Conservation (phyloP, 495 filamentous ascomycete genomes). For the Daldinia decipiens region DNA sequence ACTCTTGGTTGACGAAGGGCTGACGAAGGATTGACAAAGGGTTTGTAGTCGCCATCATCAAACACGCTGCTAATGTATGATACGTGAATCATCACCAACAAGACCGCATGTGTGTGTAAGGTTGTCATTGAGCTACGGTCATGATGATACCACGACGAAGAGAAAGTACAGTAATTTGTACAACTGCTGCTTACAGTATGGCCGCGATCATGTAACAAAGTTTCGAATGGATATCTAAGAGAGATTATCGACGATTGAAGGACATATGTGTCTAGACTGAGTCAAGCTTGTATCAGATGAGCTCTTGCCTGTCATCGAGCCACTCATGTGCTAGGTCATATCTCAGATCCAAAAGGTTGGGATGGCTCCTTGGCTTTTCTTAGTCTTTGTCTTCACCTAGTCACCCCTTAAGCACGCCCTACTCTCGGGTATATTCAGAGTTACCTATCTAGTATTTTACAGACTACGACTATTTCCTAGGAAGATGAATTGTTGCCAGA, state of each 20-base stretch:
- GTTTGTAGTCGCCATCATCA: neutral
- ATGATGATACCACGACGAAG: conserved; percentile 12
- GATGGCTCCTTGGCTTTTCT: neutral
- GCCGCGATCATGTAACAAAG: conserved; percentile 3
- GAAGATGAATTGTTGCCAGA: neutral
- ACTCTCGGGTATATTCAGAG: neutral
- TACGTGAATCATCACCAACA: conserved; percentile 7
- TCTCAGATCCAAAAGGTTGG: neutral
- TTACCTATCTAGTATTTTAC: neutral
- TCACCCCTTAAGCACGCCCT: neutral
- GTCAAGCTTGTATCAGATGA: neutral
- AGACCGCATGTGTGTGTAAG: neutral
- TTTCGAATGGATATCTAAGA: neutral
- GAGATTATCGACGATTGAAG: neutral
- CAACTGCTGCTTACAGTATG: conserved; percentile 2
- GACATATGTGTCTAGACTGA: neutral
- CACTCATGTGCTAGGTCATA: neutral
- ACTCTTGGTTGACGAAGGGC: neutral
- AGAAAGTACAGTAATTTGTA: conserved; percentile 12
- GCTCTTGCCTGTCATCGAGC: neutral
- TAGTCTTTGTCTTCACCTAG: neutral
- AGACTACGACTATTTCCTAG: neutral
- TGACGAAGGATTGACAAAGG: neutral
- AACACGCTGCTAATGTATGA: neutral
- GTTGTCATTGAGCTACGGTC: neutral